Evolutionary conservation across 1,284 basidiomycete genomes (phyloP).

Genomic region (Bjerkandera adusta): DNA sequence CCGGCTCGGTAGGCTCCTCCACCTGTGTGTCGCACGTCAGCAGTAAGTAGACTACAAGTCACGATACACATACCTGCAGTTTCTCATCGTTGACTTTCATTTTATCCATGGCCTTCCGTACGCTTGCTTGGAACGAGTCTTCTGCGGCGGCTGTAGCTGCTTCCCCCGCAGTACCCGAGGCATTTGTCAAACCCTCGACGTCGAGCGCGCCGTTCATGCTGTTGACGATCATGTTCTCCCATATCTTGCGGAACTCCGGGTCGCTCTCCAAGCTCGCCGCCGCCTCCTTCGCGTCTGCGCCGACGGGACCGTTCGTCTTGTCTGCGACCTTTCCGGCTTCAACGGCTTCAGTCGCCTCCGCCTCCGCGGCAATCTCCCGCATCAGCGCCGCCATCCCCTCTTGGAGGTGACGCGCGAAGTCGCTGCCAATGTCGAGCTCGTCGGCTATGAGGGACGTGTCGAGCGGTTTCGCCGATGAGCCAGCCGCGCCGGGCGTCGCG

Average conservation of each 20-base stretch:
- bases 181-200: conserved; percentile 33
- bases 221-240: conserved; percentile 76
- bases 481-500: conserved; percentile 27
- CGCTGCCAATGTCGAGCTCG: conserved; percentile 35
- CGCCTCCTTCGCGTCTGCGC: conserved; percentile 37
- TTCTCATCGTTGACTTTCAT: conserved; percentile 72
- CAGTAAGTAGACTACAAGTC: not conserved
- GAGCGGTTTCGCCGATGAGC: conserved; percentile 21
- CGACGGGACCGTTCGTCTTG: conserved; percentile 24
- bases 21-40: too few relatives aligned
- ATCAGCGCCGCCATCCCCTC: conserved; percentile 87
- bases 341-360: conserved; percentile 19
- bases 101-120: conserved; percentile 79
- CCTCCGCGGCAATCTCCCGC: conserved; percentile 53
- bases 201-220: conserved; percentile 54
- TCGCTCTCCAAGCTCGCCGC: conserved; percentile 41
- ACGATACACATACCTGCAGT: conserved; percentile 38
- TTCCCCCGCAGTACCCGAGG: conserved; percentile 21
- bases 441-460: conserved; percentile 22
- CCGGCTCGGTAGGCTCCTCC: too few relatives aligned
- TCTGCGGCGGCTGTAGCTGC: conserved; percentile 18
- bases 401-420: conserved; percentile 75
- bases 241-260: conserved; percentile 58
- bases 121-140: conserved; percentile 72
- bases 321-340: not conserved